Conservation (phyloP, 306 rosid species). For the Prunus salicina region DNA sequence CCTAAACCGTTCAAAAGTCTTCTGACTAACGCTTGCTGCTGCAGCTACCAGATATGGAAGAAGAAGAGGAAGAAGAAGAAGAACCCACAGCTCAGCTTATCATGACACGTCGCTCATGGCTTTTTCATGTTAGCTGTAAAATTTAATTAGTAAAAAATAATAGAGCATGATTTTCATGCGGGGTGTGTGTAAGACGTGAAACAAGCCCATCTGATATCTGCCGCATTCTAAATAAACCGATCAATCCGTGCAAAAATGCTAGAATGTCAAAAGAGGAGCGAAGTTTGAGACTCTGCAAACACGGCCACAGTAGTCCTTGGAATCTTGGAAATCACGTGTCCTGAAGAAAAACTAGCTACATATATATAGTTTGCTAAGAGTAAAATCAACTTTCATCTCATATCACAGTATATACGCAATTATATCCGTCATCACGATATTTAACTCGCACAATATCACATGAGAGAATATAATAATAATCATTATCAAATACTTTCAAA, state of each 20-base stretch:
- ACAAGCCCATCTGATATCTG: neutral
- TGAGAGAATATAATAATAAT: no score
- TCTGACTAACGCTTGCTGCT: neutral
- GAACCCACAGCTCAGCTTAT: neutral
- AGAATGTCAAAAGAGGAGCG: conserved; percentile 8
- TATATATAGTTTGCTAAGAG: no score
- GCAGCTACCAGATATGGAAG: neutral
- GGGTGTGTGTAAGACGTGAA: neutral
- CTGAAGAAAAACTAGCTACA: no score
- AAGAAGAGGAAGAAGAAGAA: neutral
- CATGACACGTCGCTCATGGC: neutral
- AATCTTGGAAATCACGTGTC: neutral
- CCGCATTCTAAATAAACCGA: neutral
- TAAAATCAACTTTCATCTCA: no score
- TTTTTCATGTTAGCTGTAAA: neutral
- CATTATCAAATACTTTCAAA: neutral
- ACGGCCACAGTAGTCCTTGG: neutral
- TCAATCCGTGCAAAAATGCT: conserved; percentile 4
- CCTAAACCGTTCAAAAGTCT: neutral
- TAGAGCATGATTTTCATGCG: neutral
- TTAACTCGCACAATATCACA: neutral
- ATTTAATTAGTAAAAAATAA: neutral
- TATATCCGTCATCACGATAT: no score
- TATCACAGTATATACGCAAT: no score
- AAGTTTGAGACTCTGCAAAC: neutral